These are phyloP conservation scores for Paspalum vaginatum DNA, from an alignment of 176 grass and related monocot species.

Conservation along the genomic window DNA sequence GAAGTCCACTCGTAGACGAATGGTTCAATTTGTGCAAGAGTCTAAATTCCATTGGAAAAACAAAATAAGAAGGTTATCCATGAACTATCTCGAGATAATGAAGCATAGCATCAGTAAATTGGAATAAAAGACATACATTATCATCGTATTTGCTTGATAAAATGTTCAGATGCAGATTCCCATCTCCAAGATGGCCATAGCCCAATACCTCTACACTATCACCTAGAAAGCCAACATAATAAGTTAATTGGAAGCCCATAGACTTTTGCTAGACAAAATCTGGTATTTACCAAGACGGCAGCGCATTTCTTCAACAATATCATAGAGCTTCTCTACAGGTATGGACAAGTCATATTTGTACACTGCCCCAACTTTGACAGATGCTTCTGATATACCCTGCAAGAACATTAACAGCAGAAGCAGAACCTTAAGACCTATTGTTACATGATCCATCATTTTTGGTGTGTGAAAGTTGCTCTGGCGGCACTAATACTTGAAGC, in stretches of 20 bases:
- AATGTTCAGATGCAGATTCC: slow-evolving; percentile 92
- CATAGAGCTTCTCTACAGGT: slow-evolving; percentile 79
- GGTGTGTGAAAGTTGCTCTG: not conserved
- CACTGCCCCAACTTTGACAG: slow-evolving; percentile 82
- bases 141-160: slow-evolving; percentile 69
- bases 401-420: slow-evolving; percentile 18
- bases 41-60: slow-evolving; percentile 58
- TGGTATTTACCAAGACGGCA: slow-evolving; percentile 63
- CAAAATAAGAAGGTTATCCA: slow-evolving; percentile 22
- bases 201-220: slow-evolving; percentile 70
- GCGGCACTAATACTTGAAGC: not conserved
- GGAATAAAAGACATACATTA: slow-evolving; percentile 52
- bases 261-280: slow-evolving; percentile 2
- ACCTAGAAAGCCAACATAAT: slow-evolving; percentile 53
- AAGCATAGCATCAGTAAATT: slow-evolving; percentile 32
- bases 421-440: not conserved
- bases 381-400: slow-evolving; percentile 93
- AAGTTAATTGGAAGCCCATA: slow-evolving; percentile 24
- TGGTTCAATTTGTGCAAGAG: slow-evolving; percentile 76
- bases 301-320: slow-evolving; percentile 95
- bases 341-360: slow-evolving; percentile 96
- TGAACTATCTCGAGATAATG: not conserved
- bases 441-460: not conserved
- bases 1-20: slow-evolving; percentile 97
- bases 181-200: slow-evolving; percentile 95